Base-by-base conservation (phyloP, 2,329 filamentous ascomycete genomes). In the Claviceps arundinis region DNA sequence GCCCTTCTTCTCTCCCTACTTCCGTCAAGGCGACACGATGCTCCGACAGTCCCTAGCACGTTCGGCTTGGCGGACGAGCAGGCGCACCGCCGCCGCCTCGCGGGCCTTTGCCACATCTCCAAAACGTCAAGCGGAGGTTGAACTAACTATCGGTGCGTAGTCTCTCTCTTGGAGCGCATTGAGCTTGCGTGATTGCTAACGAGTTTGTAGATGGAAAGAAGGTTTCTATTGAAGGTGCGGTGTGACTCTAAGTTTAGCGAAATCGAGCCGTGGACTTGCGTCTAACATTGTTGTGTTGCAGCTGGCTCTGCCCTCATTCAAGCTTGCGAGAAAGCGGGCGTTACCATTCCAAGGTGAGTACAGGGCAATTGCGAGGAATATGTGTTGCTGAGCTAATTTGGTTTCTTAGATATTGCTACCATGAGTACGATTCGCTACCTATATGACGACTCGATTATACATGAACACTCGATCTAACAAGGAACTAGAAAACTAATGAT, bases 291-390 rank as follows among this genome's bases (percentile, higher is more conserved):
- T 60, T 64, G 69, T 34, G 68, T 50, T 54, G 26, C 26, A 95
- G 91, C 91, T 72, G 91, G 91, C 60, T 93, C 93, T 62, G 91
- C 93, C 65, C 80, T 98, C 64, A 98, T 98, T 69, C 93, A 98
- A 76, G 93, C 93, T 67, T 98, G 93, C 76, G 93, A 98, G 74
- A 96, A 98, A 76, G 93, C 91, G 59, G 93, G 93, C 65, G 80
- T 78, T 59, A 93, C 86, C 56, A 78, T 97, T 65, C 91, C 91
- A 61, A 89, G 85, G 85, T 87, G 34, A 51, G 51, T 14, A 6
- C n/a, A 40, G 26, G 19, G 16, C 43, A n/a, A 17, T 9, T 9
- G 26, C 7, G 16, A 50, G 16, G 24, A 30, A 37, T 5, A 16
- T 7, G 13, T 42, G 6, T 34, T 5, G 13, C 41, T n/a, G 5